These are phyloP conservation scores for Theobroma grandiflorum DNA, from an alignment of 441 rosid species.

Conservation along the genomic window DNA sequence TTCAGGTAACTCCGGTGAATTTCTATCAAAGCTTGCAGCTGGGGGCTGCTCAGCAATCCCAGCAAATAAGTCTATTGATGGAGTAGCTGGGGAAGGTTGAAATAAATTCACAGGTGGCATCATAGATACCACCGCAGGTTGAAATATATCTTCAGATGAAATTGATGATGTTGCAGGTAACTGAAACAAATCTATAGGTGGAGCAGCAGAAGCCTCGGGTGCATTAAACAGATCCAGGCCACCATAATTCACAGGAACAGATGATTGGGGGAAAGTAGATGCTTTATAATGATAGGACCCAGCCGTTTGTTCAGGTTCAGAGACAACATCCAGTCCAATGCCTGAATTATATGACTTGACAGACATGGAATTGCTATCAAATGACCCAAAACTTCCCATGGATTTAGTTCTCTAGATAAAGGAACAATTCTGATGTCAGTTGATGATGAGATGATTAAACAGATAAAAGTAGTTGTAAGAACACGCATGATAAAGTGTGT, in stretches of 20 bases:
- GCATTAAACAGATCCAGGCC: constrained; percentile 54
- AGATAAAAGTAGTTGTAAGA: constrained; percentile 10
- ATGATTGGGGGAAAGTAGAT: constrained; percentile 42
- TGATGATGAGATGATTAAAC: constrained; percentile 16
- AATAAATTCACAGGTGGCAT: constrained; percentile 44
- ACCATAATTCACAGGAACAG: constrained; percentile 46
- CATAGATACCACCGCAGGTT: constrained; percentile 37
- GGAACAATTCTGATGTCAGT: constrained; percentile 37
- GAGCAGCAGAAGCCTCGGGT: constrained; percentile 46
- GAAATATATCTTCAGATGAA: constrained; percentile 47
- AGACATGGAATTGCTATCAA: constrained; percentile 64
- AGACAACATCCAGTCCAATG: constrained; percentile 50
- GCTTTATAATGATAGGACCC: constrained; percentile 44
- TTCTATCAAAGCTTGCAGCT: constrained; percentile 36
- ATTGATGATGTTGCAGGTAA: constrained; percentile 50
- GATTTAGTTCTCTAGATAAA: constrained; percentile 74
- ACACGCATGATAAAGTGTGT: not conserved
- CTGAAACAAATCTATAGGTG: constrained; percentile 73
- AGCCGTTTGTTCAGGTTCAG: constrained; percentile 53
- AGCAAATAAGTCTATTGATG: constrained; percentile 62
- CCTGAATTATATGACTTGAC: constrained; percentile 64
- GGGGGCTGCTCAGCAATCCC: constrained; percentile 50
- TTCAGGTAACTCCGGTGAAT: constrained; percentile 40
- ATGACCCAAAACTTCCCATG: constrained; percentile 68
- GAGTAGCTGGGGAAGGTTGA: constrained; percentile 53